Conservation (phyloP, 805 yeast genomes). For the Wickerhamiella occidentalis region DNA sequence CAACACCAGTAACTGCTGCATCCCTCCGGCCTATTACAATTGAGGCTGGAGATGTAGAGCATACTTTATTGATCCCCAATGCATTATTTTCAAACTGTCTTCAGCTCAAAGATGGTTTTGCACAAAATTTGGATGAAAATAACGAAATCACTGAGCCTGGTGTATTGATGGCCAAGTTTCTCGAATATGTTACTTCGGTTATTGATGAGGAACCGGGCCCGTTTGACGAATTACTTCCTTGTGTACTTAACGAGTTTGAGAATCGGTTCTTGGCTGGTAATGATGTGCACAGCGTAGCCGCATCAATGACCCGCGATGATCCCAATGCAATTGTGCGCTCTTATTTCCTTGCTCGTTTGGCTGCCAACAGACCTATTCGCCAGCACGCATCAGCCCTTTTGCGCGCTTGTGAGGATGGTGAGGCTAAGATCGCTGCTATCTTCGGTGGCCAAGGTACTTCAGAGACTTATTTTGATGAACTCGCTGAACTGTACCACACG, state of each 20-base stretch:
- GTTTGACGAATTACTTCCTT: constrained; percentile 55
- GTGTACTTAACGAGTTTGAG: constrained; percentile 74
- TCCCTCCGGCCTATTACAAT: constrained; percentile 71
- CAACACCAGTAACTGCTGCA: constrained; percentile 35
- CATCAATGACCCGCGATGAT: constrained; percentile 51
- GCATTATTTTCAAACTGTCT: constrained; percentile 66
- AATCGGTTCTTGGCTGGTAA: constrained; percentile 57
- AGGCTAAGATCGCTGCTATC: constrained; percentile 63
- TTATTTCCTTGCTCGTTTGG: constrained; percentile 53
- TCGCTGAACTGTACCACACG: constrained; percentile 67
- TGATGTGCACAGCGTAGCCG: constrained; percentile 85
- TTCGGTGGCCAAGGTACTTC: constrained; percentile 99
- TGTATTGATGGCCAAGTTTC: constrained; percentile 71
- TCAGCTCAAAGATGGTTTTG: constrained; percentile 78
- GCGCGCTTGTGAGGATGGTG: constrained; percentile 43
- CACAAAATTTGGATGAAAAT: constrained; percentile 49
- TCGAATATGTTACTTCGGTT: constrained; percentile 40
- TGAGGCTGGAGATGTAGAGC: constrained; percentile 78
- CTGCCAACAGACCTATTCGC: constrained; percentile 39
- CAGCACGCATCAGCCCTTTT: constrained; percentile 49
- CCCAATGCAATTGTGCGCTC: constrained; percentile 63
- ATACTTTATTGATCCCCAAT: constrained; percentile 77
- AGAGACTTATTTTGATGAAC: constrained; percentile 94
- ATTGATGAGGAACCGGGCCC: constrained; percentile 37
- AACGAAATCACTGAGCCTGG: constrained; percentile 80